Evolutionary conservation across 495 filamentous ascomycete genomes (phyloP).

Genomic region (Daldinia childiae): DNA sequence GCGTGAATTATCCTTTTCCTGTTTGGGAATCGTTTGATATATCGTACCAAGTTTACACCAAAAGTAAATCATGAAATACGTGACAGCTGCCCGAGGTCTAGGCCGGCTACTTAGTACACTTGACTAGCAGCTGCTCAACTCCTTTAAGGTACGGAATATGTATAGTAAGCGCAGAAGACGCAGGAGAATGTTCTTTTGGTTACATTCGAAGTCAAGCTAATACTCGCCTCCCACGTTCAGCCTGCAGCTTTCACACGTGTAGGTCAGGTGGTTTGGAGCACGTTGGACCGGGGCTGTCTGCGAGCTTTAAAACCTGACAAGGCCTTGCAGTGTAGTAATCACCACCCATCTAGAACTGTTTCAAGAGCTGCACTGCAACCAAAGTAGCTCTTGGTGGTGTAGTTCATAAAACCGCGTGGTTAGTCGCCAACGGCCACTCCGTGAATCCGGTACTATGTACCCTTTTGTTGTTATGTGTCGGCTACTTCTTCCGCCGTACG

Average conservation of each 20-base stretch:
- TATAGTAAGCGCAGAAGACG: constrained; percentile 41
- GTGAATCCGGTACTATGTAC: constrained; percentile 30
- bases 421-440: constrained; percentile 34
- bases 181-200: constrained; percentile 29
- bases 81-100: constrained; percentile 25
- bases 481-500: constrained; percentile 19
- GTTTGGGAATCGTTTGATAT: constrained; percentile 29
- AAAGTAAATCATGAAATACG: constrained; percentile 24
- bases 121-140: constrained; percentile 32
- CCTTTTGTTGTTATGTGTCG: constrained; percentile 24
- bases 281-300: constrained; percentile 38
- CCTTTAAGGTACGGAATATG: constrained; percentile 15
- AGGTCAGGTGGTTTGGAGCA: constrained; percentile 43
- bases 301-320: constrained; percentile 34
- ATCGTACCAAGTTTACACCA: constrained; percentile 10
- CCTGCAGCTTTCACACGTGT: constrained; percentile 45
- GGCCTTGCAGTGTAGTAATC: constrained; percentile 46
- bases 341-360: constrained; percentile 38
- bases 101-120: constrained; percentile 7
- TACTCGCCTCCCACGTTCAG: constrained; percentile 40
- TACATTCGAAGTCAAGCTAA: constrained; percentile 38
- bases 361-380: constrained; percentile 40
- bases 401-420: constrained; percentile 28
- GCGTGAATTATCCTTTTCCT: constrained; percentile 12
- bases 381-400: constrained; percentile 14